These are phyloP conservation scores for Tetraselmis striata DNA, from an alignment of 139 green algal species.

Conservation along the genomic window DNA sequence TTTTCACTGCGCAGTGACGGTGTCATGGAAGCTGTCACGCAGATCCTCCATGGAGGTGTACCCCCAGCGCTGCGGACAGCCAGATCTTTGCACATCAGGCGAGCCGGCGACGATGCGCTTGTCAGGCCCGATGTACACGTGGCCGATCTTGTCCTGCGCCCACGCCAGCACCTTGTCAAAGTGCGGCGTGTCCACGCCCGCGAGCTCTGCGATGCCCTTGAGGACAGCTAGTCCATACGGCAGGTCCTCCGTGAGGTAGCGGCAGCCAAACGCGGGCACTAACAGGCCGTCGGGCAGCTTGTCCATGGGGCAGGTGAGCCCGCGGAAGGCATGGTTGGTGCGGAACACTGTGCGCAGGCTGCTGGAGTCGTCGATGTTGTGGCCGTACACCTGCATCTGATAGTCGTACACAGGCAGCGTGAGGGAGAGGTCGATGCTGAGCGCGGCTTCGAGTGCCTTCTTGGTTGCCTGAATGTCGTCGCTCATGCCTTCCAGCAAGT, in stretches of 20 bases:
- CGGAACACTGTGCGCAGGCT: neutral
- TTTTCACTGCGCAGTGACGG: too few species aligned
- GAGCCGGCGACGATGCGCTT: slow-evolving; percentile 1
- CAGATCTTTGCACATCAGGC: neutral
- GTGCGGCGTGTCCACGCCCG: slow-evolving; percentile 8
- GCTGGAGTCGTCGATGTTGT: neutral
- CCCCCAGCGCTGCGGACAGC: slow-evolving; percentile 1
- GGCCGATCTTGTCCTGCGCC: slow-evolving; percentile 6
- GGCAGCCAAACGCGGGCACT: slow-evolving; percentile 4
- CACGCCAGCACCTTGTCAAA: slow-evolving; percentile 12
- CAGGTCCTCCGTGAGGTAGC: slow-evolving; percentile 12
- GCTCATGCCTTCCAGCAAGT: too few species aligned
- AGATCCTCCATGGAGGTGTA: slow-evolving; percentile 1
- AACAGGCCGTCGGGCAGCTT: neutral
- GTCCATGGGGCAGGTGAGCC: neutral
- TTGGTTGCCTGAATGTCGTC: too few species aligned
- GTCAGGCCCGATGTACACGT: slow-evolving; percentile 4
- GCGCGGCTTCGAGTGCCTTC: too few species aligned
- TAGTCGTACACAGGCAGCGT: too few species aligned
- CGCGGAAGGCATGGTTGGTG: slow-evolving; percentile 5
- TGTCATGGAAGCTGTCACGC: slow-evolving; percentile 1
- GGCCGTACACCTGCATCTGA: too few species aligned
- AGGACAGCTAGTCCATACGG: slow-evolving; percentile 8
- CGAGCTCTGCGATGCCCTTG: slow-evolving; percentile 7
- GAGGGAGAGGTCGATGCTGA: too few species aligned